Evolutionary conservation across 441 rosid species (phyloP).

Genomic region (Sinapis alba): DNA sequence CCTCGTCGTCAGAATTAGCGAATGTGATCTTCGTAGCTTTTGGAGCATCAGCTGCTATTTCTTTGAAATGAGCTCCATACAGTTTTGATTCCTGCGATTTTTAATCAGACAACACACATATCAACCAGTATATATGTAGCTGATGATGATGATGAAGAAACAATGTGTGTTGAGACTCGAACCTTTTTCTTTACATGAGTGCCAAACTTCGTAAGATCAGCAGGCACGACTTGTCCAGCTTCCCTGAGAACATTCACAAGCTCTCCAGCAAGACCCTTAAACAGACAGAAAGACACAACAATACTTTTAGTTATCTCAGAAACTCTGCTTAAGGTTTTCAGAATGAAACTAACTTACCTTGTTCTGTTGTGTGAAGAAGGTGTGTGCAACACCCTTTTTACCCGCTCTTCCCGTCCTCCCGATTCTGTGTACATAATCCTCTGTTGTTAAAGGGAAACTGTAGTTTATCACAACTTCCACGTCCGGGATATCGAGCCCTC

Average conservation of each 20-base stretch:
- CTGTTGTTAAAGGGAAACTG: constrained; percentile 90
- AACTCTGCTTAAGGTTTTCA: neutral
- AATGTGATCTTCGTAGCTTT: constrained; percentile 80
- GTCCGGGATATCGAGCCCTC: constrained; percentile 94
- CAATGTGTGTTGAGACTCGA: neutral
- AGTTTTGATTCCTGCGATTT: constrained; percentile 80
- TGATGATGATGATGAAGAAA: neutral
- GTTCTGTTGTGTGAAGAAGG: constrained; percentile 85
- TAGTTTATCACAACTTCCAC: constrained; percentile 97
- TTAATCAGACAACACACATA: constrained; percentile 8
- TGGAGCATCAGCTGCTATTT: constrained; percentile 90
- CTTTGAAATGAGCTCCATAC: constrained; percentile 92
- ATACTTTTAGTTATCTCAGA: neutral
- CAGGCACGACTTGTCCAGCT: constrained; percentile 89
- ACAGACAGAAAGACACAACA: neutral
- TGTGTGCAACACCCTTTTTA: constrained; percentile 95
- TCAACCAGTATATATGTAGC: constrained; percentile 2
- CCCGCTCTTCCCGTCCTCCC: constrained; percentile 99
- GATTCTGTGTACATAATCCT: constrained; percentile 94
- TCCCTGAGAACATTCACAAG: constrained; percentile 91
- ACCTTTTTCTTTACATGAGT: constrained; percentile 99
- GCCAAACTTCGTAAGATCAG: constrained; percentile 82
- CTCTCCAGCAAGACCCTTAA: constrained; percentile 92
- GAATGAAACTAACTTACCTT: constrained; percentile 50
- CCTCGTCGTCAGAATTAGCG: constrained; percentile 76